Evolutionary conservation across 352 stramenopile genomes (phyloP).

Genomic region (Globisporangium cederbergense): DNA sequence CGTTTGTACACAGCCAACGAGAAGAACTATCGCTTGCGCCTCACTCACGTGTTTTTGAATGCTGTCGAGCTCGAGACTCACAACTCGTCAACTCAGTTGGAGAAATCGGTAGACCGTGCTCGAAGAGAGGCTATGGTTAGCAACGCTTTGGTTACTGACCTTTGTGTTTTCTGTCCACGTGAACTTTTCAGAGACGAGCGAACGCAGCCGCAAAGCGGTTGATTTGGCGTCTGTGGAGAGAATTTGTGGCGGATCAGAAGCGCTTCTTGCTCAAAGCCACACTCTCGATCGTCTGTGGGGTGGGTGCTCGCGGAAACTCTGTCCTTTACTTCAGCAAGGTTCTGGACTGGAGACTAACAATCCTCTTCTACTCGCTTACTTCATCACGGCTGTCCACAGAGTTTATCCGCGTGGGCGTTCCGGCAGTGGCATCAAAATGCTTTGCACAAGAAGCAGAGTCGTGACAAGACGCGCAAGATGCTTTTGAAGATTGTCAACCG

Average conservation of each 20-base stretch:
- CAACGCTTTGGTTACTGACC: background rate
- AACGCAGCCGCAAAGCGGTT: constrained; percentile 43
- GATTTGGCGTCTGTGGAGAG: constrained; percentile 45
- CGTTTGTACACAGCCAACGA: constrained; percentile 23
- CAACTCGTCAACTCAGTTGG: constrained; percentile 60
- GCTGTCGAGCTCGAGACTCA: constrained; percentile 55
- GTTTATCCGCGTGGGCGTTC: constrained; percentile 61
- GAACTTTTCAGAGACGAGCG: constrained; percentile 28
- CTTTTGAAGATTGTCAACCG: constrained; percentile 52
- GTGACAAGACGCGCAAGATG: constrained; percentile 47
- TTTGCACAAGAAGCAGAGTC: constrained; percentile 28
- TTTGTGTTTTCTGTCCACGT: background rate
- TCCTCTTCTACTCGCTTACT: constrained; percentile 1
- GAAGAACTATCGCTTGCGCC: constrained; percentile 26
- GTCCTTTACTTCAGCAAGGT: background rate
- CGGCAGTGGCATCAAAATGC: constrained; percentile 57
- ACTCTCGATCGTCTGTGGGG: constrained; percentile 63
- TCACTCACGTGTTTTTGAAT: constrained; percentile 66
- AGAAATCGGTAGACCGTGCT: constrained; percentile 28
- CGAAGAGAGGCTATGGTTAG: background rate
- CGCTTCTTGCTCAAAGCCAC: constrained; percentile 66
- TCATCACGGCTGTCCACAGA: constrained; percentile 25
- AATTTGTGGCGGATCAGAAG: constrained; percentile 57
- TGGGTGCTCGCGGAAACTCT: constrained; percentile 20
- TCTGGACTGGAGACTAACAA: background rate